A percentile compares a stretch with the other conserved stretches of the same genome.
phyloP scores from a whole-genome alignment of 129 eudicot species.

The Centaurea solstitialis region DNA sequence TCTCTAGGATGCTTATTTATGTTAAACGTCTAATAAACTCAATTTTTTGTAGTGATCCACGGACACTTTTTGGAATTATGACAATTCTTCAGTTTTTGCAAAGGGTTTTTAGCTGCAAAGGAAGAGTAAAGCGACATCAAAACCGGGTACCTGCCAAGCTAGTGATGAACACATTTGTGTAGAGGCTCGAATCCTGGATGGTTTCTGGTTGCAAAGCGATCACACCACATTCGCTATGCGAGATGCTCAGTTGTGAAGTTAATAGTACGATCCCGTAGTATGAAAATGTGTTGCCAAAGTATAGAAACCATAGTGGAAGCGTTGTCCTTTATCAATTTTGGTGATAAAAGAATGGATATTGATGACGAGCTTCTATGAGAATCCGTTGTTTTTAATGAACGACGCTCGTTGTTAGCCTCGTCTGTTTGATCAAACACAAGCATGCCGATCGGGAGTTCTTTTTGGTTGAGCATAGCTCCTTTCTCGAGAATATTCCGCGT shows the following conservation, averaged over 20 bases:
- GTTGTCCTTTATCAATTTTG: conserved; percentile 47
- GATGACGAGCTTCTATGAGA: conserved; percentile 27
- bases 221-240: conserved; percentile 34
- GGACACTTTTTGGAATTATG: background rate
- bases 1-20: too few relatives aligned
- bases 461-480: conserved; percentile 45
- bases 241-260: conserved; percentile 62
- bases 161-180: conserved; percentile 61
- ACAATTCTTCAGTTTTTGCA: background rate
- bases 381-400: conserved; percentile 16
- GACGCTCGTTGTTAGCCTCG: conserved; percentile 26
- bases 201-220: conserved; percentile 18
- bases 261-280: conserved; percentile 68
- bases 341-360: conserved; percentile 36
- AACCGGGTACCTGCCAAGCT: conserved; percentile 58
- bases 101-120: background rate
- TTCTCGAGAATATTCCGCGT: conserved; percentile 46
- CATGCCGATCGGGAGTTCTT: conserved; percentile 43
- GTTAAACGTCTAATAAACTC: too few relatives aligned
- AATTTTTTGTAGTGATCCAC: background rate
- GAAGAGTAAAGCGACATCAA: background rate
- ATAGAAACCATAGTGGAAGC: conserved; percentile 53
- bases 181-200: conserved; percentile 45
- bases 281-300: conserved; percentile 62
- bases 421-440: conserved; percentile 38